These are phyloP conservation scores for Euclidium syriacum DNA, from an alignment of 345 rosid genomes.

Conservation along the genomic window DNA sequence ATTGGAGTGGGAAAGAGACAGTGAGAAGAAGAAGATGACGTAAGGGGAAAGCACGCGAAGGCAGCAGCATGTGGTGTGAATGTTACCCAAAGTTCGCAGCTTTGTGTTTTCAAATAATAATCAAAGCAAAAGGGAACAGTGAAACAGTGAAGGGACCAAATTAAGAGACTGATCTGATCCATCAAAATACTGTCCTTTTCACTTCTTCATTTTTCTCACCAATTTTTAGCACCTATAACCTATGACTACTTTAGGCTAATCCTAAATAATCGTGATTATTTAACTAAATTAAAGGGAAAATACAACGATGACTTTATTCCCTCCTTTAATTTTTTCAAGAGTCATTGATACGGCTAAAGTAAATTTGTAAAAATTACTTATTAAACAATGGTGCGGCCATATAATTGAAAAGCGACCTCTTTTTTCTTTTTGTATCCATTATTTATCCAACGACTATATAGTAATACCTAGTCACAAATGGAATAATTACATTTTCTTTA, in stretches of 20 bases:
- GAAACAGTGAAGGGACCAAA: neutral
- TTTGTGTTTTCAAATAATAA: constrained; percentile 35
- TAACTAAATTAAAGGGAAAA: neutral
- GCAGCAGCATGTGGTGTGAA: constrained; percentile 23
- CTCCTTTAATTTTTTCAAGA: neutral
- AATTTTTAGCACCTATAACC: neutral
- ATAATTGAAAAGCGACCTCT: constrained; percentile 20
- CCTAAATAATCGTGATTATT: neutral
- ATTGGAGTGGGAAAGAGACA: neutral
- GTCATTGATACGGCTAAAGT: constrained; percentile 11
- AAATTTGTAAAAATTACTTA: neutral
- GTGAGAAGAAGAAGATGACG: constrained; percentile 37
- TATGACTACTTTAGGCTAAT: neutral
- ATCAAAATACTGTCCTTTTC: constrained; percentile 31
- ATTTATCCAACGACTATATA: constrained; percentile 24
- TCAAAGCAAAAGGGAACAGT: constrained; percentile 21
- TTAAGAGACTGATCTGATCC: neutral
- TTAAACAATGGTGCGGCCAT: constrained; percentile 14
- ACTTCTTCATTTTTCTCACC: neutral
- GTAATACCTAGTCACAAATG: neutral
- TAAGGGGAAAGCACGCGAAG: constrained; percentile 49
- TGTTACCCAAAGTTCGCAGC: constrained; percentile 33
- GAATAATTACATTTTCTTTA: neutral
- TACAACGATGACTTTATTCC: constrained; percentile 16
- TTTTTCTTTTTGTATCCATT: constrained; percentile 20